Evolutionary conservation across 2,329 filamentous ascomycete genomes (phyloP).

Genomic region (Penicillium sp.): DNA sequence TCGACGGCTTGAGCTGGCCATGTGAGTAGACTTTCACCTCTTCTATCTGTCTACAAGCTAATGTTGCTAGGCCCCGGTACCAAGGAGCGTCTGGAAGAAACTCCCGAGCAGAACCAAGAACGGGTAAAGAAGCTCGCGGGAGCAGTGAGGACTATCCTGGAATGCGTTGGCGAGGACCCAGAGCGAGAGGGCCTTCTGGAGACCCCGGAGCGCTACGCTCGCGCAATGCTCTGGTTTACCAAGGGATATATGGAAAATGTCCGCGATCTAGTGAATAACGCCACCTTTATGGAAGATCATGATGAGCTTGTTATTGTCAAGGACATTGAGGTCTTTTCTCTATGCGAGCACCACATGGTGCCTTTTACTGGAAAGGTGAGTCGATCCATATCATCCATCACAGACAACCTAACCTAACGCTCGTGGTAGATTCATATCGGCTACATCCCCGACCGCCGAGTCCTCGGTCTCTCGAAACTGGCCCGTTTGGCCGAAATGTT

Average conservation of each 20-base stretch:
- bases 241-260: conserved; percentile 96
- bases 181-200: conserved; percentile 60
- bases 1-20: conserved; percentile 51
- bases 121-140: conserved; percentile 59
- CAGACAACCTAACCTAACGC: conserved; percentile 13
- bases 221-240: conserved; percentile 93
- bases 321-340: conserved; percentile 89
- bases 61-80: conserved; percentile 41
- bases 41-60: background rate
- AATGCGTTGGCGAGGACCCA: conserved; percentile 64
- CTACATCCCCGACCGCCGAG: conserved; percentile 87
- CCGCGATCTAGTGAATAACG: conserved; percentile 83
- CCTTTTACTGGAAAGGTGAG: conserved; percentile 89
- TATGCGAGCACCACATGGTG: conserved; percentile 97
- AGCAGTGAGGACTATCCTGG: conserved; percentile 60
- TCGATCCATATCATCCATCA: background rate
- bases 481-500: conserved; percentile 98
- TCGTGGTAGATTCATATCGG: conserved; percentile 86
- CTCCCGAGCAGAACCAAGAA: conserved; percentile 55
- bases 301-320: conserved; percentile 98
- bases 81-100: conserved; percentile 52
- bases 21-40: conserved; percentile 33
- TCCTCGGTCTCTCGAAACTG: conserved; percentile 93
- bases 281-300: conserved; percentile 93
- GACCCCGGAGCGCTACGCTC: conserved; percentile 82